Evolutionary conservation across 805 yeast genomes (phyloP), one percentile per base, ranked within the genome.

Genomic region (Yarrowia porcina): DNA sequence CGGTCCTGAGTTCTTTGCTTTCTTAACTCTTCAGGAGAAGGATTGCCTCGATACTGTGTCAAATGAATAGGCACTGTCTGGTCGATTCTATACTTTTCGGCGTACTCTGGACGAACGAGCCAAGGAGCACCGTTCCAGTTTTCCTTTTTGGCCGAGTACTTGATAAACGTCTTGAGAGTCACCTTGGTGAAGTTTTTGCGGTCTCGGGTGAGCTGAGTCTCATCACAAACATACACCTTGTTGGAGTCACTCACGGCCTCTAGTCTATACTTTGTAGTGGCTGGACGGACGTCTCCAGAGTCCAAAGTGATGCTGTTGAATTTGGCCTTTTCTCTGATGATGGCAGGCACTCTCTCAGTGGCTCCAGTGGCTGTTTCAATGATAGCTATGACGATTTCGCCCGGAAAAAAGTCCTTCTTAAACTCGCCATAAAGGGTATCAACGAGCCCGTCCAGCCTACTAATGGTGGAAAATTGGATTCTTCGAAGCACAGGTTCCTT

Each of bases 61-160:
- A 72, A 63, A 44, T 71, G 68, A 13, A 59, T 61, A 0, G 76
- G 76, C 17, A 73, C 63, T 23, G 35, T 63, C 39, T 72, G 71
- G 41, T 74, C 75, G 18, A 90, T 88, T 67, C 89, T 76, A 72
- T 86, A 90, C 68, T 81, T 80, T 63, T 78, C 79, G 0, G 94
- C 94, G 72, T 83, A 90, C 67, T 86, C 85, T 25, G 83, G 84
- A 71, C 87, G 88, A 15, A 94, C 94, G 20, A 93, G 85, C 98
- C 98, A 94, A 2, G 98, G 98, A 2, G 97, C 93, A 3, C 98
- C 97, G 44, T 86, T 79, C 79, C 88, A 89, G 62, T 87, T 81
- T 1, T 92, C 89, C 63, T 96, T 83, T 8, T 88, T 80, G 71
- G 90, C 81, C 47, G 90, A 82, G 72, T 89, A 80, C 74, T 92